Conservation (phyloP, 257 asterid species). For the Phtheirospermum japonicum region DNA sequence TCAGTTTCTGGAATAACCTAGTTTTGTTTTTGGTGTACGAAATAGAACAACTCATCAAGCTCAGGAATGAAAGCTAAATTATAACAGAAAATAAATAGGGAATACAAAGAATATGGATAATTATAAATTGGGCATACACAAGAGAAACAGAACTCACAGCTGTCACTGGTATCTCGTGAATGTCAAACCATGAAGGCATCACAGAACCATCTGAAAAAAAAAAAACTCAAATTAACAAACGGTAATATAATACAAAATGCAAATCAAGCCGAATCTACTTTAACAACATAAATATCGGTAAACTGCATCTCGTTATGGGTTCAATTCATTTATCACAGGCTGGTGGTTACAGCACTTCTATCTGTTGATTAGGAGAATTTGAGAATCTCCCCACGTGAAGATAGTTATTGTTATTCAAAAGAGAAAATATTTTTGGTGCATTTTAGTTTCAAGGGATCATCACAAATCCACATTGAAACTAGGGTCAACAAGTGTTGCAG, state of each 20-base stretch:
- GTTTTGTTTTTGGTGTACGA: conserved; percentile 14
- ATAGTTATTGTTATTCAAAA: background rate
- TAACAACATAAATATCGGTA: background rate
- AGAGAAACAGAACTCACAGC: conserved; percentile 56
- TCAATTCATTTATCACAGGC: background rate
- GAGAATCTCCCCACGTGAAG: conserved; percentile 5
- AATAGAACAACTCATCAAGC: conserved; percentile 1
- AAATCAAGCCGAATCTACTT: conserved; percentile 6
- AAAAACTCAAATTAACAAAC: conserved; percentile 19
- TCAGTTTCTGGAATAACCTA: background rate
- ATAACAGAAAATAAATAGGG: conserved; percentile 6
- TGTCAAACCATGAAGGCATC: conserved; percentile 99
- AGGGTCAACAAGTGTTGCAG: background rate
- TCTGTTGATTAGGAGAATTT: conserved; percentile 16
- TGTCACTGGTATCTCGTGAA: conserved; percentile 86
- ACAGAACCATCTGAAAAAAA: conserved; percentile 72
- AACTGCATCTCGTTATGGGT: conserved; percentile 6
- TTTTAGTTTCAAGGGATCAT: background rate
- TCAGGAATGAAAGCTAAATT: conserved; percentile 1
- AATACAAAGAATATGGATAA: background rate
- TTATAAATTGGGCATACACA: conserved; percentile 13
- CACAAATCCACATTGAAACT: background rate
- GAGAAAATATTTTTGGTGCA: conserved; percentile 18
- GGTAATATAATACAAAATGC: conserved; percentile 7
- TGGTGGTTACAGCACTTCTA: conserved; percentile 2